Evolutionary conservation across 352 stramenopile genomes (phyloP).

Genomic region (Peronospora farinosa): DNA sequence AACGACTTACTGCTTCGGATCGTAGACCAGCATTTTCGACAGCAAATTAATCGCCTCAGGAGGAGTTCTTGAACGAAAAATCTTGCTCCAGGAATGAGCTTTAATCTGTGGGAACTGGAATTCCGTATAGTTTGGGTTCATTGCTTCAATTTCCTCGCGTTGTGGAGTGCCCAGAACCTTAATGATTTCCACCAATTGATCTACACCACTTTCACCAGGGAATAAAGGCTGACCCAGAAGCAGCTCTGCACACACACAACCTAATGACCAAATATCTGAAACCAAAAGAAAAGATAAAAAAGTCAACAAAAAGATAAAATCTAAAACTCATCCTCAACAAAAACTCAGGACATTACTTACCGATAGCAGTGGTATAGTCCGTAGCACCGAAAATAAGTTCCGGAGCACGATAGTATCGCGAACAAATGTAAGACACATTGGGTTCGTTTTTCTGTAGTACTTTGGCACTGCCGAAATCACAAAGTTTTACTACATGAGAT

Average conservation of each 20-base stretch:
- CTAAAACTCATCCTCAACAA: neutral
- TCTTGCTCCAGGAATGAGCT: constrained; percentile 96
- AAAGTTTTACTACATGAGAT: constrained; percentile 98
- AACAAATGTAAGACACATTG: constrained; percentile 99
- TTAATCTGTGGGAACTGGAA: constrained; percentile 99
- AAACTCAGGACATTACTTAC: constrained; percentile 21
- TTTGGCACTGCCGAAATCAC: constrained; percentile 97
- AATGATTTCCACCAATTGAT: constrained; percentile 99
- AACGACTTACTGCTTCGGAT: constrained; percentile 85
- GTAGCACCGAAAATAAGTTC: constrained; percentile 99
- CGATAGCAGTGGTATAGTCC: constrained; percentile 99
- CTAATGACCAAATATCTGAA: constrained; percentile 92
- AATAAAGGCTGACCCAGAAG: constrained; percentile 97
- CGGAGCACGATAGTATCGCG: constrained; percentile 97
- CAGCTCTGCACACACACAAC: constrained; percentile 98
- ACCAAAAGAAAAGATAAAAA: constrained; percentile 19
- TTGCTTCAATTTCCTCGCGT: constrained; percentile 96
- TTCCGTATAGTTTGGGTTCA: constrained; percentile 99
- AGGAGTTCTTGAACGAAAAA: constrained; percentile 92
- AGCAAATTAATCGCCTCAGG: constrained; percentile 97
- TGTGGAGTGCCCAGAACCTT: constrained; percentile 98
- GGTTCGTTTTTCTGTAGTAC: constrained; percentile 95
- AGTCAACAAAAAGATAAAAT: neutral
- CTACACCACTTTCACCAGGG: constrained; percentile 96
- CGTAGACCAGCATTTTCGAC: constrained; percentile 95